Conservation (phyloP, 305 asterid species). For the Ilex paraguariensis region DNA sequence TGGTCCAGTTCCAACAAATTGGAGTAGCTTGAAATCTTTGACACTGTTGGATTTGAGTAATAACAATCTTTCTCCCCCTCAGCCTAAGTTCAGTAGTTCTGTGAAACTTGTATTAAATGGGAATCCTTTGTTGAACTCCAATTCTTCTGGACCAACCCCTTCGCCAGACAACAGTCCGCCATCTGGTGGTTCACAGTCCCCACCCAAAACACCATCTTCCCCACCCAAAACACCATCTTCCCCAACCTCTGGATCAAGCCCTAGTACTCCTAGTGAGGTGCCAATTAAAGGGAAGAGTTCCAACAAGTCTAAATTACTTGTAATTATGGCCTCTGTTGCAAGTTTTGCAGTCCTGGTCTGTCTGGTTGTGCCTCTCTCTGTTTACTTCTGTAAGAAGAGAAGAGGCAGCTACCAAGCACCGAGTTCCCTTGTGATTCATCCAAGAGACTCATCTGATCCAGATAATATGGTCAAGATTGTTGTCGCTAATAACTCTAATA, state of each 20-base stretch:
- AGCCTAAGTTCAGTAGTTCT: constrained; percentile 42
- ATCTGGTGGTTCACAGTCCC: constrained; percentile 22
- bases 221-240: constrained; percentile 4
- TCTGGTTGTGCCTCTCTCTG: constrained; percentile 38
- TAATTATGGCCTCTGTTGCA: constrained; percentile 50
- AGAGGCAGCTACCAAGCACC: constrained; percentile 26
- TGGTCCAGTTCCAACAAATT: constrained; percentile 52
- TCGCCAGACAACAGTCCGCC: constrained; percentile 20
- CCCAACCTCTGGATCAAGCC: constrained; percentile 16
- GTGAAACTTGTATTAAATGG: constrained; percentile 49
- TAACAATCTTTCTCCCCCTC: constrained; percentile 65
- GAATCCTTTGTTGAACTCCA: constrained; percentile 37
- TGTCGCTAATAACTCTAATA: constrained; percentile 36
- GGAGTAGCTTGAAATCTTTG: constrained; percentile 63
- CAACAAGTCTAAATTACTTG: constrained; percentile 30
- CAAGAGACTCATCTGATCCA: constrained; percentile 50
- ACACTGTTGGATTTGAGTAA: constrained; percentile 51
- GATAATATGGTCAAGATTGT: constrained; percentile 52
- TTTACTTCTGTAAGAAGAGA: constrained; percentile 49
- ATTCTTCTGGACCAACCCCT: constrained; percentile 26
- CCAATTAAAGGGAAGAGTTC: constrained; percentile 27
- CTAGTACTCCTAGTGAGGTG: constrained; percentile 7
- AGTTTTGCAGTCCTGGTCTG: constrained; percentile 40
- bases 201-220: constrained; percentile 6
- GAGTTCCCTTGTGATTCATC: constrained; percentile 67